phyloP scores from a whole-genome alignment of 192 early-diverging fungal genomes.

The Backusella westeae region DNA sequence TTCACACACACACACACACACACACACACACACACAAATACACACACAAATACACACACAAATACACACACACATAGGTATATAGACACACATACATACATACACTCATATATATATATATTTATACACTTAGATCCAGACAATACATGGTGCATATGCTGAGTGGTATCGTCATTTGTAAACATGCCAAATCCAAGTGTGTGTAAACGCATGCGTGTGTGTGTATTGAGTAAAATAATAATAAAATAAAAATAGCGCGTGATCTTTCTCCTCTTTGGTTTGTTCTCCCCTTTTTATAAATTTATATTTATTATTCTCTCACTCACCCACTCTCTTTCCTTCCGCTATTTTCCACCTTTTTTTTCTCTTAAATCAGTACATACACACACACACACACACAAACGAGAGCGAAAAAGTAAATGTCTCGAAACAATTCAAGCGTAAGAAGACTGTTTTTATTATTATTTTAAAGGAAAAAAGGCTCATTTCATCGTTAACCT shows the following conservation, averaged over 20 bases:
- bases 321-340: background rate
- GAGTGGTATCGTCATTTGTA: background rate
- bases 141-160: background rate
- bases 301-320: constrained; percentile 6
- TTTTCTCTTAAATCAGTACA: background rate
- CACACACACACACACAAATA: background rate
- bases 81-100: background rate
- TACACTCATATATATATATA: background rate
- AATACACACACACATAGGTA: background rate
- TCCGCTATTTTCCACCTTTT: background rate
- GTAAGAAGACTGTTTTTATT: background rate
- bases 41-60: background rate
- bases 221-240: background rate
- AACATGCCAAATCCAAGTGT: background rate
- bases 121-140: background rate
- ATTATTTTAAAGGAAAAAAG: too few relatives aligned
- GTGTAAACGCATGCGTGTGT: background rate
- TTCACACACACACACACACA: background rate
- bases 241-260: constrained; percentile 1
- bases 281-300: constrained; percentile 6
- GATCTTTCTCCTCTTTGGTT: constrained; percentile 4
- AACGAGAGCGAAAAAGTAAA: background rate
- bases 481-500: background rate
- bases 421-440: constrained; percentile 9
- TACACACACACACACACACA: background rate